These are phyloP conservation scores for Mortierella sp. DNA, from an alignment of 371 early-diverging fungal species.

Conservation along the genomic window DNA sequence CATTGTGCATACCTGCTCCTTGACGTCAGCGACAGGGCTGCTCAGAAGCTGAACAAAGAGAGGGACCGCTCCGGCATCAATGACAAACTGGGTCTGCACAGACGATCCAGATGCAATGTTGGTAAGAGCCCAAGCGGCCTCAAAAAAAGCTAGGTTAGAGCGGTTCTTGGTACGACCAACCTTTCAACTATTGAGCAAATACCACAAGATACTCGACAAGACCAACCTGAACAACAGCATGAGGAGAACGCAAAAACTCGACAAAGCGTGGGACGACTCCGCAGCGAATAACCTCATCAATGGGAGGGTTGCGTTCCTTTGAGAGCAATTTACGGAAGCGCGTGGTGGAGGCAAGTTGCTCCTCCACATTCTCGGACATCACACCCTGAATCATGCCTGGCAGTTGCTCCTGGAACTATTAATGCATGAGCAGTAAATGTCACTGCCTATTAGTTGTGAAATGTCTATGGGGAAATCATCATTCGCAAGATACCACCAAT, in stretches of 20 bases:
- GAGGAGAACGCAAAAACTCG: constrained; percentile 85
- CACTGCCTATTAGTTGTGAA: neutral
- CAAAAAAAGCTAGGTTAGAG: constrained; percentile 61
- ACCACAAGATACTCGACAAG: constrained; percentile 11
- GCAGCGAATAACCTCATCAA: constrained; percentile 95
- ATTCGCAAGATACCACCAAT: too few species aligned
- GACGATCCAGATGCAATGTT: constrained; percentile 99
- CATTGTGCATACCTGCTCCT: constrained; percentile 86
- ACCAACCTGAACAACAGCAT: constrained; percentile 89
- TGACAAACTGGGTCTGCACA: constrained; percentile 95
- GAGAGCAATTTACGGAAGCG: constrained; percentile 97
- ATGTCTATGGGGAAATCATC: too few species aligned
- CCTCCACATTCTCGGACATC: constrained; percentile 79
- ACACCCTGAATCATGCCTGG: constrained; percentile 81
- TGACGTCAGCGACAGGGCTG: constrained; percentile 89
- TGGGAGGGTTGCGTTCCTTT: constrained; percentile 98
- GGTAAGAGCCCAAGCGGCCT: constrained; percentile 99
- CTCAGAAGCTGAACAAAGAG: constrained; percentile 92
- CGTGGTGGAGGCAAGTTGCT: constrained; percentile 87
- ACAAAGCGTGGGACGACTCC: constrained; percentile 98
- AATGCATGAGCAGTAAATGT: neutral
- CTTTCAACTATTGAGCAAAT: neutral
- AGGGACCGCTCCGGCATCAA: constrained; percentile 94
- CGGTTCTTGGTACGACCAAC: neutral
- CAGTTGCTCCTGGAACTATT: constrained; percentile 69